phyloP scores from a whole-genome alignment of 768 basidiomycete species.

The Megacollybia marginata region DNA sequence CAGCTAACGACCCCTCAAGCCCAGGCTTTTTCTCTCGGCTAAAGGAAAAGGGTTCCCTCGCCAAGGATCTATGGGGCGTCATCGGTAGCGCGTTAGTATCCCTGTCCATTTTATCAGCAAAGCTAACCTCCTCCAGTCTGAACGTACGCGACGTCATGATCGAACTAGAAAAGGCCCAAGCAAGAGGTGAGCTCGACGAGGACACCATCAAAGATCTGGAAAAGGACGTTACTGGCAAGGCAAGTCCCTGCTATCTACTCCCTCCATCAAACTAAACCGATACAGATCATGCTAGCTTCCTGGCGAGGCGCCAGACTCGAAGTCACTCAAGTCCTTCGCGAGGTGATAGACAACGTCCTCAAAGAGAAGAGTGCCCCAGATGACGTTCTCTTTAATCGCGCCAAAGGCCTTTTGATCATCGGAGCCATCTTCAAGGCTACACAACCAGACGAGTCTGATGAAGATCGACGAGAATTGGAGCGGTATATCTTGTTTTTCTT shows the following conservation, averaged over 20 bases:
- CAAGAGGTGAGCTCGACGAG: constrained; percentile 82
- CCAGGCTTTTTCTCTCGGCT: constrained; percentile 89
- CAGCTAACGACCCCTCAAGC: constrained; percentile 23
- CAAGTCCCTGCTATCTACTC: constrained; percentile 20
- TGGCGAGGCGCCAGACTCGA: constrained; percentile 98
- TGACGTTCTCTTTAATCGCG: constrained; percentile 65
- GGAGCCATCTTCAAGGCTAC: constrained; percentile 87
- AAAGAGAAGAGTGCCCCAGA: constrained; percentile 75
- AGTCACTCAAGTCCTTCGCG: constrained; percentile 82
- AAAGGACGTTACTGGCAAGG: constrained; percentile 90
- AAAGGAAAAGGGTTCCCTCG: constrained; percentile 89
- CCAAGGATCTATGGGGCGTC: constrained; percentile 96
- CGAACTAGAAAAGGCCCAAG: constrained; percentile 85
- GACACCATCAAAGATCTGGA: constrained; percentile 83
- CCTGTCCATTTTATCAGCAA: constrained; percentile 1
- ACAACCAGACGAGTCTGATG: constrained; percentile 83
- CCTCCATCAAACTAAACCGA: not conserved
- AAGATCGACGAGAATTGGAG: constrained; percentile 91
- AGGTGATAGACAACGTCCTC: constrained; percentile 78
- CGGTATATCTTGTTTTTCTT: constrained; percentile 40
- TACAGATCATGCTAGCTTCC: constrained; percentile 85
- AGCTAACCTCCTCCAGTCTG: constrained; percentile 28
- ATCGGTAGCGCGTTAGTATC: constrained; percentile 85
- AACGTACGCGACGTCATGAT: constrained; percentile 75
- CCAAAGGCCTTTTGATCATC: constrained; percentile 84